Percentiles rank a stretch among this genome's conserved stretches.
phyloP scores from a whole-genome alignment of 2,329 filamentous ascomycete species.

The Sporothrix mexicana region DNA sequence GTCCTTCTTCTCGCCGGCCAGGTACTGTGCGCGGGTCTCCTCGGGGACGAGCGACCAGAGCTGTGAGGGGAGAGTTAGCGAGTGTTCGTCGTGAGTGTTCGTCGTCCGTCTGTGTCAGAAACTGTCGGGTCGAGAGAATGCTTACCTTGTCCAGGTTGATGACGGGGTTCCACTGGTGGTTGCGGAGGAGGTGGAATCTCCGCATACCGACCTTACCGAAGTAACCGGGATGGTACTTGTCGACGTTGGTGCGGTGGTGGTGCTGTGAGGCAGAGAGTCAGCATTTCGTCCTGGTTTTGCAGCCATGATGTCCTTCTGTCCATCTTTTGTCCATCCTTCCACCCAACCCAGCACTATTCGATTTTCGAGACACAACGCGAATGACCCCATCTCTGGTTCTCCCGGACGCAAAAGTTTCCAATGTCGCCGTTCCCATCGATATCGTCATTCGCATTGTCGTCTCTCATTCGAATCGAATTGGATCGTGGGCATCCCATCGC shows the following conservation, averaged over 20 bases:
- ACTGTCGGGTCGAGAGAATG: background rate
- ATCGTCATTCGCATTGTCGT: background rate
- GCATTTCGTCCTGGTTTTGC: background rate
- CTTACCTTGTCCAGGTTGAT: constrained; percentile 97
- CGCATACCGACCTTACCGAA: constrained; percentile 97
- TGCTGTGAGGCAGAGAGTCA: constrained; percentile 55
- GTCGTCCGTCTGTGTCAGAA: background rate
- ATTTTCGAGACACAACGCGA: too few relatives aligned
- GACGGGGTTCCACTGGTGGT: constrained; percentile 97
- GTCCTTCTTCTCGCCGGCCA: constrained; percentile 78
- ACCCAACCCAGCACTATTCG: background rate
- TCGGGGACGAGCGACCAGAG: constrained; percentile 93
- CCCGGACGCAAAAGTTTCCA: too few relatives aligned
- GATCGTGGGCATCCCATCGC: background rate
- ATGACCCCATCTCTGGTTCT: too few relatives aligned
- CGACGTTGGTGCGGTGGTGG: constrained; percentile 88
- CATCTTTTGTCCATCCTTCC: background rate
- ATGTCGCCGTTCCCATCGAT: background rate
- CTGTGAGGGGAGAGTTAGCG: constrained; percentile 51
- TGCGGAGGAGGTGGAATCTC: constrained; percentile 94
- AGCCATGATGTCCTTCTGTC: background rate
- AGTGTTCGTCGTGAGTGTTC: background rate
- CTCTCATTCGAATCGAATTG: background rate
- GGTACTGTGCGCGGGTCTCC: constrained; percentile 93
- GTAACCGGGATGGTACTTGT: constrained; percentile 97